Evolutionary conservation across 352 stramenopile species (phyloP), one percentile per base, ranked within the genome.

Genomic region (Thalassiosira livingstoniorum): DNA sequence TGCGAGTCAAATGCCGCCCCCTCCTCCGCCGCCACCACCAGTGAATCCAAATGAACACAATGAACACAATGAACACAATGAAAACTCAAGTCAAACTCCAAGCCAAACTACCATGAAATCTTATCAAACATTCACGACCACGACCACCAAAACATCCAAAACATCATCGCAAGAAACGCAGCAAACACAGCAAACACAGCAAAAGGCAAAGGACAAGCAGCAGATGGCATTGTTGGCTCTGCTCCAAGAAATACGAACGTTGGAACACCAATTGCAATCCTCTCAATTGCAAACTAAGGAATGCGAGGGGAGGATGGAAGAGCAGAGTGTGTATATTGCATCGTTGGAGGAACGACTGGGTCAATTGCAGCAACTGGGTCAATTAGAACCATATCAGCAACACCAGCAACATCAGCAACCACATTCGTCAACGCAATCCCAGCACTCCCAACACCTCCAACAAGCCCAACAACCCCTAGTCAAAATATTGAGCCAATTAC

Each of bases 191-290:
- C 29, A 61, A 31, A 1, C 29, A n/a, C 27, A 29, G 13, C 29
- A 35, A 32, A 63, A 63, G 35, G 23, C 32, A 23, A 57, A n/a
- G 7, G 25, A 43, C 11, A 62, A 76, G 35, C 72, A 86, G 31
- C 64, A 87, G 35, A 77, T 77, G 23, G 80, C 80, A 18, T 62
- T 87, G 0, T 18, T 87, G 2, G 57, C 74, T 13, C 42, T 87
- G 15, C 74, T 87, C 42, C 37, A 61, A 42, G 66, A 87, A 78
- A 74, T 87, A 43, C 71, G 76, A 47, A 34, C 47, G 23, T 37
- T 81, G 0, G 80, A 82, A 68, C 42, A 66, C 13, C 34, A 73
- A 4, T 61, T 70, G 4, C 34, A 64, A 18, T 23, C 47, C n/a
- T 57, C 43, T 7, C 57, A 47, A 45, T n/a, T n/a, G n/a, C 47